Evolutionary conservation across 176 grass and related monocot genomes (phyloP).

Genomic region (Poa pratensis): DNA sequence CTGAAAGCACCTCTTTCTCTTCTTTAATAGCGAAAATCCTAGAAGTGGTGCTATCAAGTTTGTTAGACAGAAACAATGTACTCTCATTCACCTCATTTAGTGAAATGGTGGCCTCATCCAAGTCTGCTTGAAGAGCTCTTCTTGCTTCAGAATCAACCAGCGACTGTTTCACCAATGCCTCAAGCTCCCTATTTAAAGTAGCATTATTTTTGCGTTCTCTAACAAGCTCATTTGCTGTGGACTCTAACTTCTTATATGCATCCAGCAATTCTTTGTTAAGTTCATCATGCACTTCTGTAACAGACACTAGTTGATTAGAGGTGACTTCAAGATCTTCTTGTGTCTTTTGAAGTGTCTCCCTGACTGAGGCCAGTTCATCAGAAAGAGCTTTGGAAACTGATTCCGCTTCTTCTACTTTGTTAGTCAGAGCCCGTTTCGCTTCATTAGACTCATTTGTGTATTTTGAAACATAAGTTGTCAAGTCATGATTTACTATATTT

Average conservation of each 20-base stretch:
- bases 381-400: constrained; percentile 64
- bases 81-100: constrained; percentile 82
- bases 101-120: constrained; percentile 87
- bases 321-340: constrained; percentile 63
- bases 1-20: constrained; percentile 72
- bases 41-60: constrained; percentile 69
- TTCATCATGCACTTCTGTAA: constrained; percentile 51
- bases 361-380: constrained; percentile 66
- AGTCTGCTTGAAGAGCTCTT: constrained; percentile 66
- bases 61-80: constrained; percentile 71
- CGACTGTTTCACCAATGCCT: constrained; percentile 71
- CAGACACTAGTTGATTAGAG: constrained; percentile 59
- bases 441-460: constrained; percentile 63
- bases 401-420: constrained; percentile 69
- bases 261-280: constrained; percentile 78
- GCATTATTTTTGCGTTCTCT: constrained; percentile 76
- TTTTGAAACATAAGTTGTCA: constrained; percentile 62
- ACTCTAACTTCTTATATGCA: constrained; percentile 81
- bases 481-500: constrained; percentile 68
- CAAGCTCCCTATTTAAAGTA: constrained; percentile 73
- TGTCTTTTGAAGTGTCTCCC: constrained; percentile 58
- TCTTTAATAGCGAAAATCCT: constrained; percentile 62
- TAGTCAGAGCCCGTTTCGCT: constrained; percentile 57
- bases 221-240: constrained; percentile 63
- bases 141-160: constrained; percentile 67